Percentiles rank a stretch among this genome's conserved stretches.
Conservation (phyloP, 495 filamentous ascomycete species). For the Penicillium flavigenum region DNA sequence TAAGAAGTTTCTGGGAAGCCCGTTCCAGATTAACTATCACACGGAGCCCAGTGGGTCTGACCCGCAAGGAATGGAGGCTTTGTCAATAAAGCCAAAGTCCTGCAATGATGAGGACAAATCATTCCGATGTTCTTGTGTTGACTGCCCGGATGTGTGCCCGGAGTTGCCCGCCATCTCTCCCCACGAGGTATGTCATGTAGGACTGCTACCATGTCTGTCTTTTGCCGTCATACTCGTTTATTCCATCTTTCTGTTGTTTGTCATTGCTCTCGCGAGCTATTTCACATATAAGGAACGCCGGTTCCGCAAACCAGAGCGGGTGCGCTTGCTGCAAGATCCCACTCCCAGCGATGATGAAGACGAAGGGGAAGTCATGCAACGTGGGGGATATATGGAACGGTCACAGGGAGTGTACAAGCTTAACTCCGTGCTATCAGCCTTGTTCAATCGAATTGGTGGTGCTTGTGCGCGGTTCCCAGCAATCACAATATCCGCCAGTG, state of each 20-base stretch:
- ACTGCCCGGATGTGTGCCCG: conserved; percentile 83
- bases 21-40: conserved; percentile 96
- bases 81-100: conserved; percentile 66
- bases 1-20: conserved; percentile 82
- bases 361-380: conserved; percentile 71
- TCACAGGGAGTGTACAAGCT: conserved; percentile 68
- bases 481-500: conserved; percentile 70
- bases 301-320: conserved; percentile 71
- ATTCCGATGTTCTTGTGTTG: conserved; percentile 89
- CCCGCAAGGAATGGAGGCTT: conserved; percentile 59
- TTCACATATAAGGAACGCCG: conserved; percentile 70
- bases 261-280: conserved; percentile 67
- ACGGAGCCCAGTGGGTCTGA: conserved; percentile 53
- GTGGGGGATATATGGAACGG: conserved; percentile 66
- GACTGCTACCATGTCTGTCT: conserved; percentile 82
- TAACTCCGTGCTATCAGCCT: conserved; percentile 73
- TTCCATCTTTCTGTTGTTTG: conserved; percentile 65
- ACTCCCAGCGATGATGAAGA: conserved; percentile 85
- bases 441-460: conserved; percentile 81
- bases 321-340: conserved; percentile 82
- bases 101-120: conserved; percentile 85
- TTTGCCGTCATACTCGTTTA: conserved; percentile 90
- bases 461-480: conserved; percentile 78
- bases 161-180: conserved; percentile 70
- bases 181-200: conserved; percentile 73